phyloP scores from a whole-genome alignment of 352 stramenopile species.

The Phytophthora hybrid region DNA sequence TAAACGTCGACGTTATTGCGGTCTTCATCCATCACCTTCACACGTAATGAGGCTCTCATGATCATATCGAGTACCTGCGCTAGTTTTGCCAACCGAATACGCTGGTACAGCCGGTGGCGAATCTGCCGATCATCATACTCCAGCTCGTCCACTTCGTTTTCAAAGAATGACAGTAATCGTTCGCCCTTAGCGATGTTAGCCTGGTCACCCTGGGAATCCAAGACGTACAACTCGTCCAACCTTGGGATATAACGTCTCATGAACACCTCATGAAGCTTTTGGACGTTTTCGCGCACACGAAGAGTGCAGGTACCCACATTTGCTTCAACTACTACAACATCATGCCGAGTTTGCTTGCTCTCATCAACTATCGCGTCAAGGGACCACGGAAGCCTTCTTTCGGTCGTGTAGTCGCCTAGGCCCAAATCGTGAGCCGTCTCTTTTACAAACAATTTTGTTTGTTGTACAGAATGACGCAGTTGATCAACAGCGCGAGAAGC shows the following conservation, averaged over 20 bases:
- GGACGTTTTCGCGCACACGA: slow-evolving; percentile 62
- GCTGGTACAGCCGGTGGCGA: slow-evolving; percentile 60
- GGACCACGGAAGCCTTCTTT: slow-evolving; percentile 59
- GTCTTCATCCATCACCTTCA: slow-evolving; percentile 72
- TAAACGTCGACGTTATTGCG: slow-evolving; percentile 52
- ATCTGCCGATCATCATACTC: slow-evolving; percentile 63
- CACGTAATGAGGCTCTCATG: slow-evolving; percentile 59
- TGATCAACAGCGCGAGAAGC: slow-evolving; percentile 39
- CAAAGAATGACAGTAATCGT: slow-evolving; percentile 62
- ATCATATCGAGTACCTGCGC: slow-evolving; percentile 68
- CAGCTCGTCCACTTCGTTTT: slow-evolving; percentile 72
- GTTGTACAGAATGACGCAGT: slow-evolving; percentile 46
- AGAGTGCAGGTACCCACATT: slow-evolving; percentile 58
- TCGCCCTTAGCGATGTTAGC: slow-evolving; percentile 53
- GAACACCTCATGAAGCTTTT: slow-evolving; percentile 72
- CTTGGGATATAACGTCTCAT: slow-evolving; percentile 58
- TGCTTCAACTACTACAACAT: slow-evolving; percentile 54
- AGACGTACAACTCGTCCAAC: slow-evolving; percentile 54
- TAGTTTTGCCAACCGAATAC: slow-evolving; percentile 64
- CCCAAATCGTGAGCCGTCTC: slow-evolving; percentile 61
- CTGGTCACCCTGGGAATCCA: slow-evolving; percentile 52
- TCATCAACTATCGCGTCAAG: slow-evolving; percentile 30
- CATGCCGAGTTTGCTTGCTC: slow-evolving; percentile 10
- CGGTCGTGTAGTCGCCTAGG: slow-evolving; percentile 31
- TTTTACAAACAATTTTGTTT: slow-evolving; percentile 63